Evolutionary conservation across 805 yeast species (phyloP).

Genomic region (Deakozyma indianensis): DNA sequence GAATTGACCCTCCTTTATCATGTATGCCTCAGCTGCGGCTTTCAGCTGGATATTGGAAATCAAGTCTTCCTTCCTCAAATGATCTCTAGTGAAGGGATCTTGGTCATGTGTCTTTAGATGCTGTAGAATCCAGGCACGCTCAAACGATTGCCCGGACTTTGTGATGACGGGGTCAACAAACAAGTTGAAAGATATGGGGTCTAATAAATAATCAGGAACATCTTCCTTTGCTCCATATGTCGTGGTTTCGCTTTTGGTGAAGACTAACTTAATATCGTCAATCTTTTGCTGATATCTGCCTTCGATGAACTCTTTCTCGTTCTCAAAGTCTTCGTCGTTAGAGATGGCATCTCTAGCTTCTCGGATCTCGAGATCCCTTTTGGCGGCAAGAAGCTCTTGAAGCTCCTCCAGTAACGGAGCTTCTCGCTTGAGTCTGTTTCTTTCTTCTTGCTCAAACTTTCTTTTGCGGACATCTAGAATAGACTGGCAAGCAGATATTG

Average conservation of each 20-base stretch:
- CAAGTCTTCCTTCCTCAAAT: conserved; percentile 22
- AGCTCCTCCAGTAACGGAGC: conserved; percentile 15
- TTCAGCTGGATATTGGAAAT: conserved; percentile 28
- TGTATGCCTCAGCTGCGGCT: conserved; percentile 24
- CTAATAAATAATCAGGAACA: conserved; percentile 25
- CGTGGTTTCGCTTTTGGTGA: conserved; percentile 11
- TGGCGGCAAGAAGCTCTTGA: conserved; percentile 9
- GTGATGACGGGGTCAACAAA: conserved; percentile 32
- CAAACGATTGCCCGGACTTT: conserved; percentile 30
- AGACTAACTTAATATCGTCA: conserved; percentile 10
- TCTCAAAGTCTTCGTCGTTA: conserved; percentile 9
- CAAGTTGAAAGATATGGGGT: conserved; percentile 28
- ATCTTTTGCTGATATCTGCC: conserved; percentile 10
- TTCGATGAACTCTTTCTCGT: conserved; percentile 11
- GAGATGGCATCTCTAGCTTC: conserved; percentile 5
- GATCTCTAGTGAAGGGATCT: conserved; percentile 30
- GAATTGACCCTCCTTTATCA: conserved; percentile 3
- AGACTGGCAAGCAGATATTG: conserved; percentile 13
- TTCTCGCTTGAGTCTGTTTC: conserved; percentile 10
- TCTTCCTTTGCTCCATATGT: conserved; percentile 11
- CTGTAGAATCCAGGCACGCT: conserved; percentile 24
- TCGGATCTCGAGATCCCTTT: conserved; percentile 4
- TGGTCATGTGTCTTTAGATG: conserved; percentile 23
- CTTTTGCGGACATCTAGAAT: conserved; percentile 13
- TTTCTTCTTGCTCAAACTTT: conserved; percentile 16